Percentiles rank a stretch among this genome's conserved stretches.
phyloP scores from a whole-genome alignment of 2,329 filamentous ascomycete genomes.

The Alternaria sp. region DNA sequence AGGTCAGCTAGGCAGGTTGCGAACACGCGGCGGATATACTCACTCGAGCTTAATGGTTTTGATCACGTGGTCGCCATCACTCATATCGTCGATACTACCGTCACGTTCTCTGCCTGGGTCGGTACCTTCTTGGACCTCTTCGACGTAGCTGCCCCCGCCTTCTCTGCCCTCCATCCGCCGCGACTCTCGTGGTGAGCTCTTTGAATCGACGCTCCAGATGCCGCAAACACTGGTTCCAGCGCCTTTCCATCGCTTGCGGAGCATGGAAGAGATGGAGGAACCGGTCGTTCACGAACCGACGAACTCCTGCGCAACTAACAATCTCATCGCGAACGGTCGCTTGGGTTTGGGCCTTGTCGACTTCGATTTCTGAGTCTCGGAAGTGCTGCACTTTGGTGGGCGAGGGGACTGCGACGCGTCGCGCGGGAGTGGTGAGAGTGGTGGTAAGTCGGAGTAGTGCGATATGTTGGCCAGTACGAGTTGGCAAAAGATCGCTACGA shows the following conservation, averaged over 20 bases:
- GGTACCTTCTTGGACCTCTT: not conserved
- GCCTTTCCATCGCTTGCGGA: not conserved
- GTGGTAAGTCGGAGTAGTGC: not conserved
- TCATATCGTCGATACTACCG: not conserved
- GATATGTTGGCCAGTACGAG: not conserved
- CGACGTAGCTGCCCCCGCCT: not conserved
- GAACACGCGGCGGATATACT: not conserved
- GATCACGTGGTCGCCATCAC: not conserved
- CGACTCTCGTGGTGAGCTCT: not conserved
- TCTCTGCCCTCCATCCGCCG: not conserved
- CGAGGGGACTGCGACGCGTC: not conserved
- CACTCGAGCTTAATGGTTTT: not conserved
- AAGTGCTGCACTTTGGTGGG: not conserved
- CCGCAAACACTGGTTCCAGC: not conserved
- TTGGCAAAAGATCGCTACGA: not conserved
- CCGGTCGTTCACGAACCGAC: not conserved
- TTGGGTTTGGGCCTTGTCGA: not conserved
- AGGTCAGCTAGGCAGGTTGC: not conserved
- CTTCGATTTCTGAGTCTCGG: not conserved
- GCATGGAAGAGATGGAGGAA: not conserved
- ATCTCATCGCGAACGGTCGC: not conserved
- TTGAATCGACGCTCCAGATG: not conserved
- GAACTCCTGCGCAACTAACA: not conserved
- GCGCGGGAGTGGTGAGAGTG: not conserved
- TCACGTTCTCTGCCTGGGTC: not conserved